Evolutionary conservation across 129 eudicot genomes (phyloP).

Genomic region (Heracleum sosnowskyi): DNA sequence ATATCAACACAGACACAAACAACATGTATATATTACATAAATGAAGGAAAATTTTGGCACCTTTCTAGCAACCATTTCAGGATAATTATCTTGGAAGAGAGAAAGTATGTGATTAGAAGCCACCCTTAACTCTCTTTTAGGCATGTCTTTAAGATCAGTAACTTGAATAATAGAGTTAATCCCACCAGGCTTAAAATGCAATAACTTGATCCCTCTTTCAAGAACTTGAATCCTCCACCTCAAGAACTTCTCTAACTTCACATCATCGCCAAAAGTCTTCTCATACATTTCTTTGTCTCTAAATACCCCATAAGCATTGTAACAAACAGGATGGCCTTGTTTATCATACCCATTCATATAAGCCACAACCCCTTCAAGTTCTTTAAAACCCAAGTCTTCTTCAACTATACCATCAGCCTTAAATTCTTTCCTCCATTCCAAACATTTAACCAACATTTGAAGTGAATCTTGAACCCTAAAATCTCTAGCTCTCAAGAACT

Average conservation of each 20-base stretch:
- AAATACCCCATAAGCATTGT: constrained; percentile 87
- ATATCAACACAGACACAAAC: not conserved
- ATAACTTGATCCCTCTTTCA: constrained; percentile 71
- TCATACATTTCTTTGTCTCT: constrained; percentile 81
- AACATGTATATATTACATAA: not conserved
- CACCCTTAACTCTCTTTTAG: constrained; percentile 87
- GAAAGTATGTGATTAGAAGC: constrained; percentile 90
- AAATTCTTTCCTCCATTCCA: constrained; percentile 80
- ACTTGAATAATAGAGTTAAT: constrained; percentile 85
- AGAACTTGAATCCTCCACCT: constrained; percentile 97
- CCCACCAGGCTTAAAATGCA: constrained; percentile 88
- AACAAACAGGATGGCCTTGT: constrained; percentile 86
- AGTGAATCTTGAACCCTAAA: constrained; percentile 63
- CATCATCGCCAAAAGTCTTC: constrained; percentile 66
- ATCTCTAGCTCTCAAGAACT: constrained; percentile 82
- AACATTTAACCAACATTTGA: constrained; percentile 52
- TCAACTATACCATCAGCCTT: constrained; percentile 65
- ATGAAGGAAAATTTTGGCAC: constrained; percentile 17
- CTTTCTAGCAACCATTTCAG: constrained; percentile 98
- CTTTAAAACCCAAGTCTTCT: constrained; percentile 78
- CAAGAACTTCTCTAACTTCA: constrained; percentile 51
- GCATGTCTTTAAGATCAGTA: constrained; percentile 94
- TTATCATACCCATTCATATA: constrained; percentile 79
- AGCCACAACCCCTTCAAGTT: constrained; percentile 82
- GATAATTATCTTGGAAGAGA: constrained; percentile 91